phyloP scores from a whole-genome alignment of 2,329 filamentous ascomycete genomes.

The Fusarium goolgardi region DNA sequence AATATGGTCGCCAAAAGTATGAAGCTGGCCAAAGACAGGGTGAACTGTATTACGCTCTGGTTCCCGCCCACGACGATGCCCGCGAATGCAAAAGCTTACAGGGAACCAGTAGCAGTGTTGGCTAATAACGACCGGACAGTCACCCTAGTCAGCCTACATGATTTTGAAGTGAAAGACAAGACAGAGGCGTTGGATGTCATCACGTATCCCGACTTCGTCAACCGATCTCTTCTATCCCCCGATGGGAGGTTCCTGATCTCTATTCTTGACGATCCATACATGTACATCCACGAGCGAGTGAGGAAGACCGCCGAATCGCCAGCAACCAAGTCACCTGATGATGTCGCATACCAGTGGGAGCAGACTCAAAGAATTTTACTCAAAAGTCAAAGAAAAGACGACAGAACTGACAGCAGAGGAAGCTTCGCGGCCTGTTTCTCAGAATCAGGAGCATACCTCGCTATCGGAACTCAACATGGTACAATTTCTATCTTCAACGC shows the following conservation, averaged over 20 bases:
- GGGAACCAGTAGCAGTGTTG: slow-evolving; percentile 73
- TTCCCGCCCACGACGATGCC: slow-evolving; percentile 57
- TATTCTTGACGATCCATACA: slow-evolving; percentile 86
- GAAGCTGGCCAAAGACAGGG: slow-evolving; percentile 69
- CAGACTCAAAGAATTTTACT: slow-evolving; percentile 64
- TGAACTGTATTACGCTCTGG: slow-evolving; percentile 75
- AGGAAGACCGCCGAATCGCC: slow-evolving; percentile 50
- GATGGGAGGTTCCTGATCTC: slow-evolving; percentile 84
- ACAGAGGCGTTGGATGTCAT: slow-evolving; percentile 74
- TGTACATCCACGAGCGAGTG: slow-evolving; percentile 80
- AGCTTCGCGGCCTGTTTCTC: slow-evolving; percentile 86
- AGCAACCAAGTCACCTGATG: slow-evolving; percentile 42
- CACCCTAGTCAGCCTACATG: slow-evolving; percentile 80
- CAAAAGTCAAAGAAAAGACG: slow-evolving; percentile 67
- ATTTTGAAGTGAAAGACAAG: slow-evolving; percentile 60
- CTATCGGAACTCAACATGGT: slow-evolving; percentile 83
- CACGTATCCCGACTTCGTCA: slow-evolving; percentile 85
- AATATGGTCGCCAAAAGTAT: slow-evolving; percentile 62
- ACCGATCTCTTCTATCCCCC: slow-evolving; percentile 93
- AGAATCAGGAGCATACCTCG: slow-evolving; percentile 75
- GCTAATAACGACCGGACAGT: slow-evolving; percentile 94
- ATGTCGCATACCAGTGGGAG: slow-evolving; percentile 61
- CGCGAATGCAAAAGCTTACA: slow-evolving; percentile 56
- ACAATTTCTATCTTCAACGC: slow-evolving; percentile 81
- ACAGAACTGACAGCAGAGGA: slow-evolving; percentile 67